Evolutionary conservation across 1,284 basidiomycete genomes (phyloP), one percentile per base, ranked within the genome.

Genomic region (Leccinum olivaceoglutinosum): DNA sequence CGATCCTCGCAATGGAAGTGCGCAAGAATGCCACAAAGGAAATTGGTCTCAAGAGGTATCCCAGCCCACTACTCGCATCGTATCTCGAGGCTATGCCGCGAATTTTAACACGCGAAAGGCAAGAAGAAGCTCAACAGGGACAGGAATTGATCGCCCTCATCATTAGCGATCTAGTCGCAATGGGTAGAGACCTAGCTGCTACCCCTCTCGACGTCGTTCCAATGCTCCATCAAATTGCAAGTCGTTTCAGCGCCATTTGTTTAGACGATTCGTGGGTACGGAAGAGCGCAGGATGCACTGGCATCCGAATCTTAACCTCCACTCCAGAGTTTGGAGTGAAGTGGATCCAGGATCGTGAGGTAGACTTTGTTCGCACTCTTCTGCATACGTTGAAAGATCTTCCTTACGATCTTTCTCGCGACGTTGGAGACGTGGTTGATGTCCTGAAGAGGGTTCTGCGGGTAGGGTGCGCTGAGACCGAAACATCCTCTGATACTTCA

Each of bases 351-450:
- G 94, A 97, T 63, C 89, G 94, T 58, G 92, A 97, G 74, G 84
- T 93, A 55, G 96, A 99, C 70, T 88, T 98, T 66, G 86, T 96
- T 60, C 89, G 96, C 56, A 95, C 93, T 5, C 83, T 99, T 39
- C 80, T 99, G 56, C 96, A 96, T 73, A 92, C 96, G 66, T 81
- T 99, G 59, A 98, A 99, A 74, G 96, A 99, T 73, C 92, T 98
- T 73, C 96, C 97, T 0, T 86, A 87, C 67, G 96, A 99, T 68
- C 84, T 95, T 53, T 93, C 94, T 1, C 85, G 86, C 25, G 89
- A 96, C 68, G 86, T 95, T 41, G 85, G 89, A 46, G 85, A 90
- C 60, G 91, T 98, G 46, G 81, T 89, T 32, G 87, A 92, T 61
- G 89, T 94, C 38, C 81, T 99, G 61, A 84, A 87, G 63, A 82